Percentiles rank a stretch among this genome's conserved stretches.
Conservation (phyloP, 768 basidiomycete species). For the Boletellus ananiceps region DNA sequence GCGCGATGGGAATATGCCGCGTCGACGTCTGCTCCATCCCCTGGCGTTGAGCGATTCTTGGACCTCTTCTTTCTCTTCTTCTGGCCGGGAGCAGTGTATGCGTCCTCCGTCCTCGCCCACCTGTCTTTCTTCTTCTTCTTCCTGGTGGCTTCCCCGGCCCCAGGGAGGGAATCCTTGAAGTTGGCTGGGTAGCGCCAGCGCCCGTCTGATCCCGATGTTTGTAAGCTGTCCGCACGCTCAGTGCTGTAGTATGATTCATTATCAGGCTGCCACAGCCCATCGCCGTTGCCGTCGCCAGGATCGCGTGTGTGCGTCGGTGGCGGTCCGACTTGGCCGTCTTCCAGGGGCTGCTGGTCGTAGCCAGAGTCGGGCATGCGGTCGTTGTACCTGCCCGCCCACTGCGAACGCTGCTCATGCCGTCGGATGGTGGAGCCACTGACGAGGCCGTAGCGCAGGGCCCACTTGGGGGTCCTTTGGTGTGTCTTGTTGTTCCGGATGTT, state of each 20-base stretch:
- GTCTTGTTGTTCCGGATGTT: conserved; percentile 97
- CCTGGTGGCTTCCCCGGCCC: conserved; percentile 36
- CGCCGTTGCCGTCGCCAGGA: conserved; percentile 28
- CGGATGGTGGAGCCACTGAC: conserved; percentile 74
- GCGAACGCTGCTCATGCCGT: conserved; percentile 74
- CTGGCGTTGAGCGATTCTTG: conserved; percentile 41
- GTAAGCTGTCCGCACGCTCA: conserved; percentile 34
- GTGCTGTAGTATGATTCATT: conserved; percentile 73
- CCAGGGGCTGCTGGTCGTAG: conserved; percentile 64
- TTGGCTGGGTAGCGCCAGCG: conserved; percentile 87
- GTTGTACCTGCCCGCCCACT: conserved; percentile 85
- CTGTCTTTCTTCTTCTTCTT: conserved; percentile 81
- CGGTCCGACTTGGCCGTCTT: conserved; percentile 68
- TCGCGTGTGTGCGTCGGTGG: conserved; percentile 9
- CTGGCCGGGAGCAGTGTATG: conserved; percentile 48
- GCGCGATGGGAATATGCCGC: conserved; percentile 32
- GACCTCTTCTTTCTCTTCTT: conserved; percentile 67
- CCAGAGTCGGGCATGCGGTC: conserved; percentile 72
- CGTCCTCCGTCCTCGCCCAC: conserved; percentile 85
- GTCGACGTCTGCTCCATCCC: conserved; percentile 29
- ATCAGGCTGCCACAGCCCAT: conserved; percentile 66
- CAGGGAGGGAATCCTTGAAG: conserved; percentile 55
- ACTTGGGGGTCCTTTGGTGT: conserved; percentile 89
- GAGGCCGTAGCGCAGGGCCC: conserved; percentile 88
- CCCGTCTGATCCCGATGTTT: conserved; percentile 34